A percentile compares a stretch with the other conserved stretches of the same genome.
Evolutionary conservation across 345 rosid genomes (phyloP).

Genomic region (Bretschneidera sinensis): DNA sequence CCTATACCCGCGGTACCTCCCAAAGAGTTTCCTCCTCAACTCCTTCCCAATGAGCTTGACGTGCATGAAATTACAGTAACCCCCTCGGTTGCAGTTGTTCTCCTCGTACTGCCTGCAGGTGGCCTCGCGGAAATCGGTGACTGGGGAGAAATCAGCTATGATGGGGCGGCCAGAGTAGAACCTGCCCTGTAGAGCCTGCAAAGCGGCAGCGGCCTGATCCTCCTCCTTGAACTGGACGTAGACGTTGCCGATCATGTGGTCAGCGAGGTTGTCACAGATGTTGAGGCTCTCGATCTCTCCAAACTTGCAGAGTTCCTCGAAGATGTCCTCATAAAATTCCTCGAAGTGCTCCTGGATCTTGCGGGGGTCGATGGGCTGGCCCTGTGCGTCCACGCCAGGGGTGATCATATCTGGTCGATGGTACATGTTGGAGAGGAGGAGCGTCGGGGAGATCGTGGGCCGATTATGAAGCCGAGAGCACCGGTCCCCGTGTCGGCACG

Average conservation of each 20-base stretch:
- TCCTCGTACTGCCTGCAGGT: constrained; percentile 86
- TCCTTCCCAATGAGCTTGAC: constrained; percentile 81
- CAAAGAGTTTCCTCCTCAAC: constrained; percentile 64
- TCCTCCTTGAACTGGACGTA: constrained; percentile 87
- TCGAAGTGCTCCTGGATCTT: constrained; percentile 80
- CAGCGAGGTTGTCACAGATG: constrained; percentile 84
- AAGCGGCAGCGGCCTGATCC: constrained; percentile 81
- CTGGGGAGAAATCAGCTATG: constrained; percentile 88
- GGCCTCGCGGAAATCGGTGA: constrained; percentile 86
- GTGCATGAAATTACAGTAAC: constrained; percentile 89
- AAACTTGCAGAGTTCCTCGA: constrained; percentile 76
- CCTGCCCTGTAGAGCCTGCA: constrained; percentile 71
- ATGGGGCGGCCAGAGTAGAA: constrained; percentile 88
- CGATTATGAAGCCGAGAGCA: constrained; percentile 77
- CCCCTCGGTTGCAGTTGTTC: constrained; percentile 81
- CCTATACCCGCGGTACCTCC: constrained; percentile 47
- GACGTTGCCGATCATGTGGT: constrained; percentile 88
- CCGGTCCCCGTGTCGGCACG: constrained; percentile 82
- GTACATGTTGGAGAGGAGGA: constrained; percentile 73
- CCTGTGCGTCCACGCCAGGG: constrained; percentile 62
- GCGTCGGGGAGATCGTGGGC: constrained; percentile 71
- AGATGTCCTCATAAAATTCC: constrained; percentile 82
- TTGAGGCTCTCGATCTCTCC: constrained; percentile 86
- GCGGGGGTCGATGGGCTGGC: constrained; percentile 59
- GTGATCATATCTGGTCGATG: too few species aligned